phyloP scores from a whole-genome alignment of 1,139 yeast species.

The Taphrina wiesneri region DNA sequence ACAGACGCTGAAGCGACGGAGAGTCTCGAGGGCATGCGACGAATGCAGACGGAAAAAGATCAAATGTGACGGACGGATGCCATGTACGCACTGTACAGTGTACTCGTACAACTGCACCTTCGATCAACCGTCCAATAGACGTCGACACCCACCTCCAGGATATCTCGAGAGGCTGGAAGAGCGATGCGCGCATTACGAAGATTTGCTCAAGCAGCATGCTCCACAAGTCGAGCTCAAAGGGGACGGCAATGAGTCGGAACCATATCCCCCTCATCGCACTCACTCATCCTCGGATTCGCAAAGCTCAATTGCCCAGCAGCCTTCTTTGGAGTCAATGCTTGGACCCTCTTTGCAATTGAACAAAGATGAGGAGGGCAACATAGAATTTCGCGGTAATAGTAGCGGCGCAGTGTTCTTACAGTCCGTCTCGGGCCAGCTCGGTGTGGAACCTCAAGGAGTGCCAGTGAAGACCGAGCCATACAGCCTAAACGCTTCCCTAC shows the following conservation, averaged over 20 bases:
- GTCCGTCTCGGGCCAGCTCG: conserved; percentile 40
- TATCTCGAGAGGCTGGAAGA: conserved; percentile 46
- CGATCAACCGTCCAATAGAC: conserved; percentile 66
- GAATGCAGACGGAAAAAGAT: conserved; percentile 69
- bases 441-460: conserved; percentile 16
- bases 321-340: conserved; percentile 40
- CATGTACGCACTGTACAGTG: conserved; percentile 82
- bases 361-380: conserved; percentile 41
- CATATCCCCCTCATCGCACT: not conserved
- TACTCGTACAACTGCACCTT: conserved; percentile 58
- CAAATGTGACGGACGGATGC: conserved; percentile 73
- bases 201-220: conserved; percentile 43
- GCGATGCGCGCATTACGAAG: conserved; percentile 47
- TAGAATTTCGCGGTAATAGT: conserved; percentile 41
- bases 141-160: conserved; percentile 47
- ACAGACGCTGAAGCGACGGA: conserved; percentile 56
- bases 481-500: not conserved
- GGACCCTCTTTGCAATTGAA: conserved; percentile 41
- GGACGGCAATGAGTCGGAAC: not conserved
- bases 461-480: conserved; percentile 1
- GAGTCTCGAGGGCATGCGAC: conserved; percentile 85
- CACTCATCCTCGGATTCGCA: conserved; percentile 25
- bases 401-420: conserved; percentile 41
- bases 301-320: conserved; percentile 20
- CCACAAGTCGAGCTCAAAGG: conserved; percentile 1